These are phyloP conservation scores for Lepraria neglecta DNA, from an alignment of 495 filamentous ascomycete genomes.

Conservation along the genomic window DNA sequence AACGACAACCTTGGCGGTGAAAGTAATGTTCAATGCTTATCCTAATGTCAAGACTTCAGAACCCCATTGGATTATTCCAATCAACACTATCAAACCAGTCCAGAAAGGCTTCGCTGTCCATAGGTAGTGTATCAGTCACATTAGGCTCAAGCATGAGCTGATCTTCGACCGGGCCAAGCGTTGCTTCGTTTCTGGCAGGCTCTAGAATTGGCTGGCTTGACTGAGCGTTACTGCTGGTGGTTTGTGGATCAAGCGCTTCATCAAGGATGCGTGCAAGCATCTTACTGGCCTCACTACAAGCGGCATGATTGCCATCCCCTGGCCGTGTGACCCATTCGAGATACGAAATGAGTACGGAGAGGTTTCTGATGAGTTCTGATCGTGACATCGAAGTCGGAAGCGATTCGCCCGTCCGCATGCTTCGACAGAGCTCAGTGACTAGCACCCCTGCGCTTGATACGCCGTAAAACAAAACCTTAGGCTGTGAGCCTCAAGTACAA, in stretches of 20 bases:
- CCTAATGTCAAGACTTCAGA: neutral
- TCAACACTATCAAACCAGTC: neutral
- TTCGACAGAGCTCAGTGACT: neutral
- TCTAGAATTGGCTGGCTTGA: neutral
- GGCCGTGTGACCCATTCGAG: neutral
- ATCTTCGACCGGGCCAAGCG: neutral
- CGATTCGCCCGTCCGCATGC: neutral
- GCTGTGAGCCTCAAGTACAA: neutral
- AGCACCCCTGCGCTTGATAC: constrained; percentile 1
- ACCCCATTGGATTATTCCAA: neutral
- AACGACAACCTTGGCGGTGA: no score
- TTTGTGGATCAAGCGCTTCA: neutral
- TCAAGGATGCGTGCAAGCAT: neutral
- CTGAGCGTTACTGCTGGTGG: neutral
- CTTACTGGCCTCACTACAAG: constrained; percentile 2
- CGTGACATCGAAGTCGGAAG: neutral
- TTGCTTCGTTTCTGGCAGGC: neutral
- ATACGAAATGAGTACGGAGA: neutral
- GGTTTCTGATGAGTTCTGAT: neutral
- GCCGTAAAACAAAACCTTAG: neutral
- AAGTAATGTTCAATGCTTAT: no score
- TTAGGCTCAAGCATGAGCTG: neutral
- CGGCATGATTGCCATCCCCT: neutral
- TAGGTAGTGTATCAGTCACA: neutral
- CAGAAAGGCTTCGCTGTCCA: neutral